Percentiles rank a stretch among this genome's conserved stretches.
Conservation (phyloP, 1,139 yeast genomes). For the Pichia sp. region DNA sequence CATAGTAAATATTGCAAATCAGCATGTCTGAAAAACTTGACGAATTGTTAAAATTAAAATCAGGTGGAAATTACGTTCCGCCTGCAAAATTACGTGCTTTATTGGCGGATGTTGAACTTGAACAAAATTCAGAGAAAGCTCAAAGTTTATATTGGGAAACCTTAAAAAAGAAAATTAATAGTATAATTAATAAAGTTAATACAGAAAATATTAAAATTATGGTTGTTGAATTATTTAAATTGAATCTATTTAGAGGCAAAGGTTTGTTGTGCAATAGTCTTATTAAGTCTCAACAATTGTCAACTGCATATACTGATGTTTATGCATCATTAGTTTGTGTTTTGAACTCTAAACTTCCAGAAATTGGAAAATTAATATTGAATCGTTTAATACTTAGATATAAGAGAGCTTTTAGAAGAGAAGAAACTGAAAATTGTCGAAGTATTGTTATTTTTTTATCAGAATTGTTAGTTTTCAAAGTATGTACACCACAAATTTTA, state of each 20-base stretch:
- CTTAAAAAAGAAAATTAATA: slow-evolving; percentile 42
- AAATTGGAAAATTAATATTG: slow-evolving; percentile 55
- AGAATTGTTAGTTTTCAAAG: slow-evolving; percentile 59
- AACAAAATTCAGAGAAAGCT: slow-evolving; percentile 32
- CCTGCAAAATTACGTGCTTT: slow-evolving; percentile 44
- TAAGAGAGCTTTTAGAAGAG: slow-evolving; percentile 45
- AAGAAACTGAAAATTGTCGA: slow-evolving; percentile 40
- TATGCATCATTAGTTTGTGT: slow-evolving; percentile 57
- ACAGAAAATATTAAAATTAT: slow-evolving; percentile 42
- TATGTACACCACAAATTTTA: slow-evolving; percentile 56
- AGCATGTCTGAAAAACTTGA: slow-evolving; percentile 16
- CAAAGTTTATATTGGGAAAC: slow-evolving; percentile 54
- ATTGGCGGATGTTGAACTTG: slow-evolving; percentile 29
- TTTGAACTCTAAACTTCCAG: slow-evolving; percentile 63
- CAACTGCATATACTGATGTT: slow-evolving; percentile 35
- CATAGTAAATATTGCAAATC: too few species aligned
- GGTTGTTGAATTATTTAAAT: slow-evolving; percentile 43
- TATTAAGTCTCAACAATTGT: slow-evolving; percentile 48
- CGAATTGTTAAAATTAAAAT: slow-evolving; percentile 34
- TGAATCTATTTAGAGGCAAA: slow-evolving; percentile 53
- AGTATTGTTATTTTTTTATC: slow-evolving; percentile 48
- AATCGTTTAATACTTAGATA: slow-evolving; percentile 55
- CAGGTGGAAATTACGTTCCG: slow-evolving; percentile 47
- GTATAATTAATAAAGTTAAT: slow-evolving; percentile 42
- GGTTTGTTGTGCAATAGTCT: slow-evolving; percentile 54